These are phyloP conservation scores for Paramecium sonneborni DNA, from an alignment of 73 alveolate species.

Conservation along the genomic window DNA sequence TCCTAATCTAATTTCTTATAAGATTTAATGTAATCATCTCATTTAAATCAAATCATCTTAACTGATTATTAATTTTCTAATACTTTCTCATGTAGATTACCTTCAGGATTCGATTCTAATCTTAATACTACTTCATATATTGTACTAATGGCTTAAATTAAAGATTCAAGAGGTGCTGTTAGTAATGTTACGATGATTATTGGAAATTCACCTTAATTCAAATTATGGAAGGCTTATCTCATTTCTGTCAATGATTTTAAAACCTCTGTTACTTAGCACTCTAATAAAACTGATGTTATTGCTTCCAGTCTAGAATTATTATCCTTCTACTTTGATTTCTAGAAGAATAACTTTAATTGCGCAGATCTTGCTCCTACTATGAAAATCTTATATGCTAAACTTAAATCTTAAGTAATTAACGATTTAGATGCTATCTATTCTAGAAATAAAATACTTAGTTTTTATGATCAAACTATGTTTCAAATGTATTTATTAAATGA, in stretches of 20 bases:
- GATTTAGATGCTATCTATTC: not conserved
- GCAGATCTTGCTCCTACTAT: not conserved
- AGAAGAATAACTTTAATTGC: not conserved
- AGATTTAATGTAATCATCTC: not conserved
- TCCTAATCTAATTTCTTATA: not conserved
- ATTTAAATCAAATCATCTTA: not conserved
- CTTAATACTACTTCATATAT: not conserved
- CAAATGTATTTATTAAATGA: not conserved
- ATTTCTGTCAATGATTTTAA: not conserved
- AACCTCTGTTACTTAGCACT: not conserved
- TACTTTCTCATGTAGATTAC: not conserved
- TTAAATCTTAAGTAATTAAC: not conserved
- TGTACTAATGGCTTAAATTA: not conserved
- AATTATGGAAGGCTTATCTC: not conserved
- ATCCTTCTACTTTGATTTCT: not conserved
- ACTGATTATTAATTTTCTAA: not conserved
- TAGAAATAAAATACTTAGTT: not conserved
- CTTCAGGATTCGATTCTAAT: not conserved
- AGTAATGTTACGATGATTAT: not conserved
- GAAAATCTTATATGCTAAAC: not conserved
- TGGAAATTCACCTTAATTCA: not conserved
- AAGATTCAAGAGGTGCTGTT: conserved; percentile 1
- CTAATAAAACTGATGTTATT: not conserved
- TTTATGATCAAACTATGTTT: not conserved
- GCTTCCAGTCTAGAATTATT: not conserved